phyloP scores from a whole-genome alignment of 352 stramenopile genomes.

The Phytophthora brassicae region DNA sequence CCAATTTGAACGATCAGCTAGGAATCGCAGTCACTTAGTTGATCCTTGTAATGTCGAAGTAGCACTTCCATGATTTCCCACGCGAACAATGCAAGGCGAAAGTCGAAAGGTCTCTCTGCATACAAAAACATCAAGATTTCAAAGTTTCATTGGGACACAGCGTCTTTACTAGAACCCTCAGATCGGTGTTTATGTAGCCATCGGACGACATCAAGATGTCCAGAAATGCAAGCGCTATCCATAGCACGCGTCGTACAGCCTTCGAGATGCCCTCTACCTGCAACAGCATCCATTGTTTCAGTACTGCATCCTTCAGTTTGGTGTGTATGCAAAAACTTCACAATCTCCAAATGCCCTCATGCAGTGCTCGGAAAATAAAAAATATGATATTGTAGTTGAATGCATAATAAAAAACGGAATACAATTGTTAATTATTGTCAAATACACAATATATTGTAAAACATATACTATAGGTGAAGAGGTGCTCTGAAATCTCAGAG shows the following conservation, averaged over 20 bases:
- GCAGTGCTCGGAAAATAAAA: no score
- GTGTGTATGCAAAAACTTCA: slow-evolving; percentile 11
- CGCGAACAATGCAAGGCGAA: slow-evolving; percentile 13
- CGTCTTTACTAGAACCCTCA: slow-evolving; percentile 17
- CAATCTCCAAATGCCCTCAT: neutral
- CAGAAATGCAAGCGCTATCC: slow-evolving; percentile 11
- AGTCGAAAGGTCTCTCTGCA: neutral
- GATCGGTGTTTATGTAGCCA: slow-evolving; percentile 12
- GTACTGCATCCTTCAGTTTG: slow-evolving; percentile 8
- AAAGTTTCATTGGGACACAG: slow-evolving; percentile 14
- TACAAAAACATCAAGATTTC: slow-evolving; percentile 16
- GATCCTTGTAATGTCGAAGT: slow-evolving; percentile 5
- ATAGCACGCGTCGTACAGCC: slow-evolving; percentile 15
- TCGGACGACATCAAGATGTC: slow-evolving; percentile 10
- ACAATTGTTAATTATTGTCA: no score
- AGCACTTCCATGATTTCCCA: slow-evolving; percentile 21
- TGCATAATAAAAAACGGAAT: no score
- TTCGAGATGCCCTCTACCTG: slow-evolving; percentile 10
- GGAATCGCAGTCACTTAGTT: slow-evolving; percentile 15
- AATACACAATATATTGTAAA: no score
- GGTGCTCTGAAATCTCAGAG: no score
- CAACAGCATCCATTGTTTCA: slow-evolving; percentile 10
- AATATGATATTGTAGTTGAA: no score
- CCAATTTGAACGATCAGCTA: slow-evolving; percentile 15
- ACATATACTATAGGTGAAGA: no score